Conservation (phyloP, 768 basidiomycete species). For the Stropharia rugosoannulata region DNA sequence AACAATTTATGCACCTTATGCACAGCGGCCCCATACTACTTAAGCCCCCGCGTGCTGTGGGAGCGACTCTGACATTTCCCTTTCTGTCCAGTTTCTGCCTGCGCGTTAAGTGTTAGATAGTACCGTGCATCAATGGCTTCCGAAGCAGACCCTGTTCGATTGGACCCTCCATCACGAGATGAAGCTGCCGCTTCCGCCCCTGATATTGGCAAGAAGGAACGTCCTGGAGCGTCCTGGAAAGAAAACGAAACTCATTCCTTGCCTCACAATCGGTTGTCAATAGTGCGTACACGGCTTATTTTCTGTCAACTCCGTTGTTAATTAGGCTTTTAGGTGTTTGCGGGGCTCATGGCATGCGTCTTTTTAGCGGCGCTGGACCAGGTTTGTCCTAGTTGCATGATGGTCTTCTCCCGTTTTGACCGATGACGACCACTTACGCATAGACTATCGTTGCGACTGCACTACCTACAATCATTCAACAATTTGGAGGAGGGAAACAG, state of each 20-base stretch:
- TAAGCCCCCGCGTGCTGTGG: background rate
- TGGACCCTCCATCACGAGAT: background rate
- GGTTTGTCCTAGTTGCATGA: constrained; percentile 28
- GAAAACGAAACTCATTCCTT: constrained; percentile 50
- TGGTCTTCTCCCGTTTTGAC: background rate
- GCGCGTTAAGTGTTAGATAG: background rate
- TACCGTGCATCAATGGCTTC: background rate
- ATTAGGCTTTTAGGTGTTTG: constrained; percentile 36
- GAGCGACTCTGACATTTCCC: background rate
- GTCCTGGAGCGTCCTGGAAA: constrained; percentile 53
- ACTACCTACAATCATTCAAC: constrained; percentile 69
- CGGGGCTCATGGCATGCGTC: constrained; percentile 42
- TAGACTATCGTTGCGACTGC: constrained; percentile 74
- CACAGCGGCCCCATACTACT: background rate
- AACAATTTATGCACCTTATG: background rate
- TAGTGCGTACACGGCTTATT: constrained; percentile 32
- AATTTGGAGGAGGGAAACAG: constrained; percentile 58
- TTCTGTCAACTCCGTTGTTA: background rate
- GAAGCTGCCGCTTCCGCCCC: constrained; percentile 1
- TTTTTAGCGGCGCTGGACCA: constrained; percentile 63
- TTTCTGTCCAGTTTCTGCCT: background rate
- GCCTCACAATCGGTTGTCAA: constrained; percentile 49
- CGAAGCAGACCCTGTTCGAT: background rate
- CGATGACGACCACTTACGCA: background rate
- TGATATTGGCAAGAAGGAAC: constrained; percentile 9